Evolutionary conservation across 1,139 yeast species (phyloP).

Genomic region (Yamadazyma triangularis): DNA sequence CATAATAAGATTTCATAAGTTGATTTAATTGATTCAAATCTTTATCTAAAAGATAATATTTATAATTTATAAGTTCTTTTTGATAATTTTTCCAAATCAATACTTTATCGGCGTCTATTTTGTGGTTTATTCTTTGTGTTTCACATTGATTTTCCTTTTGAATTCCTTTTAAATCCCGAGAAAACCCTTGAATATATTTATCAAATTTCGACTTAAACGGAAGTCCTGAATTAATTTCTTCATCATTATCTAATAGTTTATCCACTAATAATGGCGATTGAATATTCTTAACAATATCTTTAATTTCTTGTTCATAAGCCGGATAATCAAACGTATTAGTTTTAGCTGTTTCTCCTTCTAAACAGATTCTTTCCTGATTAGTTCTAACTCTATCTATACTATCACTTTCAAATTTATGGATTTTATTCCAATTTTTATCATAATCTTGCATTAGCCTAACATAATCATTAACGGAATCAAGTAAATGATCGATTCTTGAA

Average conservation of each 20-base stretch:
- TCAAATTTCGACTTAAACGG: slow-evolving; percentile 30
- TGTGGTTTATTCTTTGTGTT: slow-evolving; percentile 17
- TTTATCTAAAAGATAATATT: slow-evolving; percentile 19
- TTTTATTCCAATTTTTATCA: slow-evolving; percentile 33
- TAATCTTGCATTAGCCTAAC: slow-evolving; percentile 24
- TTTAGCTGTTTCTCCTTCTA: slow-evolving; percentile 2
- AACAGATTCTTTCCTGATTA: slow-evolving; percentile 24
- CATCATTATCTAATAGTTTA: slow-evolving; percentile 12
- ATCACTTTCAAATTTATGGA: slow-evolving; percentile 30
- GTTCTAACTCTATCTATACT: slow-evolving; percentile 28
- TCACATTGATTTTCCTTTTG: slow-evolving; percentile 30
- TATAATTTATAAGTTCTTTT: slow-evolving; percentile 17
- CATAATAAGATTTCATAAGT: slow-evolving; percentile 23
- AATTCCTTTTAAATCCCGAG: slow-evolving; percentile 21
- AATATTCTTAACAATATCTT: slow-evolving; percentile 19
- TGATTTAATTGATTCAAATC: slow-evolving; percentile 21
- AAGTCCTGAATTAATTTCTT: slow-evolving; percentile 11
- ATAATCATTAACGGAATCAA: slow-evolving; percentile 23
- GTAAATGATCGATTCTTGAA: slow-evolving; percentile 26
- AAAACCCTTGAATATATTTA: slow-evolving; percentile 21
- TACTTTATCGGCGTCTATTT: slow-evolving; percentile 22
- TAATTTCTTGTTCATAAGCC: slow-evolving; percentile 20
- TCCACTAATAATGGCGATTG: slow-evolving; percentile 36
- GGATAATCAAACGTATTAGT: slow-evolving; percentile 15
- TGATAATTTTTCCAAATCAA: slow-evolving; percentile 34